Base-by-base conservation (phyloP, 768 basidiomycete species). In the Coprinopsis sp. region DNA sequence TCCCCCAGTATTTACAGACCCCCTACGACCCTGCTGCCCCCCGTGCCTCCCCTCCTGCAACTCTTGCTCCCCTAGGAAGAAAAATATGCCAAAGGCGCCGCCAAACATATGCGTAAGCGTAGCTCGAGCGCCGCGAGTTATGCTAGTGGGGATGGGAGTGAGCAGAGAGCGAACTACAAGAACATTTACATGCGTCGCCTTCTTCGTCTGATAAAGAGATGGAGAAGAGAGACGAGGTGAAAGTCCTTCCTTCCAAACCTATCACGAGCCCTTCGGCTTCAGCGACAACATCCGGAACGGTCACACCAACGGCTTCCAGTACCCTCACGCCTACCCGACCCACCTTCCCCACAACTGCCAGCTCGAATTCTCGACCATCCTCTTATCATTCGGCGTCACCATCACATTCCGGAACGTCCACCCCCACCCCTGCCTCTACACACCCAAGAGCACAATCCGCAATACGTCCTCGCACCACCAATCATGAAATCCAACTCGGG, bases 1-100 rank as follows among this genome's bases (percentile, higher is more conserved):
- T 37, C 34, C 18, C 8, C 34, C 18, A 7, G 11, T 37, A 37
- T 30, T 28, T 14, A 42, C 40, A 6, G 14, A 28, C 40, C 40
- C 40, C 27, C 40, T 42, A 24, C 40, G 40, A 24, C 27, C 40
- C 7, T 42, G 40, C 40, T 42, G 40, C 27, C 6, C 40, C 24
- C 27, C 27, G 27, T 42, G 40, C 40, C 7, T 28, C 7, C 8
- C 11, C 12, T 24, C 22, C 40, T 14, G 4, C 28, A n/a, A 42
- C 27, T 5, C 8, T n/a, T 30, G 27, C 18, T n/a, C 40, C 27
- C 27, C 12, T 42, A 28, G 40, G 4, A 7, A n/a, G 40, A 42
- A 30, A 42, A 42, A 28, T 42, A 28, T 24, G 30, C 8, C 6
- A 6, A 18, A 13, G 40, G 40, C 27, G 40, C 40, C 5, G 18